Base-by-base conservation (phyloP, 2,329 filamentous ascomycete species). In the Fusarium vanettenii region DNA sequence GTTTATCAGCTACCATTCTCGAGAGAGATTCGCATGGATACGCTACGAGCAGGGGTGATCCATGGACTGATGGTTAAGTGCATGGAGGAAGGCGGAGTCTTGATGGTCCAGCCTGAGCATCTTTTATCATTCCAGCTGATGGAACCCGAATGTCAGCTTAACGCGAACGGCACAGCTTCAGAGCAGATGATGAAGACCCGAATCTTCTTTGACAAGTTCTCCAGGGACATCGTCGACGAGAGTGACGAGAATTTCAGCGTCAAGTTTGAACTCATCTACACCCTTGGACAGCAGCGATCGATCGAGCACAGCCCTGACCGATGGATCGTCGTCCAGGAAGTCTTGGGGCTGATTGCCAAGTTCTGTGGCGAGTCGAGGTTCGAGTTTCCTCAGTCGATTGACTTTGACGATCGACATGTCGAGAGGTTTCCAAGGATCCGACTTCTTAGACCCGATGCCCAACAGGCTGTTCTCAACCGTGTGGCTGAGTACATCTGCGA, bases 51-150 rank as follows among this genome's bases (percentile, higher is more conserved):
- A 0, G 8, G 66, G 0, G 41, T 60, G 0, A 85, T 93, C 4
- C 66, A 74, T 0, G 6, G 72, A 0, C 81, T 89, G 0, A 86
- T 85, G 13, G 8, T 80, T 0, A 81, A 87, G 10, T 93, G 90
- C 59, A 85, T 85, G 73, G n/a, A 68, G 0, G 78, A 79, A 0
- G 85, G 89, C 0, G 91, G 91, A 0, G 81, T 94, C 0, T 74
- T 93, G 0, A 80, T 94, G 1, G 82, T 90, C 0, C 90, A 92
- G 39, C 92, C 92, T 0, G 91, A 93, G 73, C 89, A 93, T 66
- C 78, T 92, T 0, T 79, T 93, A 0, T 93, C 91, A 0, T 89
- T 93, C 57, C 86, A 92, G 71, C 83, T 93, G 0, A 90, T 92
- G 84, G 89, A 88, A 0, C 78, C 91, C 0, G 90, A 93, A 66